phyloP scores from a whole-genome alignment of 208 protist species.

The Acanthamoeba healyi region DNA sequence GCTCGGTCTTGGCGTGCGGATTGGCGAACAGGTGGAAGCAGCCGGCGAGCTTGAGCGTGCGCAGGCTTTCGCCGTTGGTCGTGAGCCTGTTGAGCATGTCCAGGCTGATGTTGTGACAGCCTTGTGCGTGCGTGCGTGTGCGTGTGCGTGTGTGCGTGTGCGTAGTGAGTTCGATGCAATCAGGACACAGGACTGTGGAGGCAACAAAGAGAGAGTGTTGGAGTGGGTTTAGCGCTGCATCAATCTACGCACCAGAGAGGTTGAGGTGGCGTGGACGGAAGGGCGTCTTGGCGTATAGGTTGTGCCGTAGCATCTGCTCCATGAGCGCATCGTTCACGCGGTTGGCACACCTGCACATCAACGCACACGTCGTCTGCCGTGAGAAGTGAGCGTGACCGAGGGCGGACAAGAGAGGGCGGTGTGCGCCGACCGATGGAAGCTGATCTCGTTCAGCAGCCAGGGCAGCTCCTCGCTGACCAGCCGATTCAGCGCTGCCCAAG shows the following conservation, averaged over 20 bases:
- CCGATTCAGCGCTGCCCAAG: background rate
- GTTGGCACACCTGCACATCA: background rate
- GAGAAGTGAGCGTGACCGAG: background rate
- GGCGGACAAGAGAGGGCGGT: background rate
- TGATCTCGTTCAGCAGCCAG: constrained; percentile 9
- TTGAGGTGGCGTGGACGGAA: constrained; percentile 38
- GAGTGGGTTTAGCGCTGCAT: background rate
- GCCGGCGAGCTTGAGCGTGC: background rate
- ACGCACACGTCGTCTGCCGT: background rate
- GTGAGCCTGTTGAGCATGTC: constrained; percentile 21
- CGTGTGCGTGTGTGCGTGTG: no score
- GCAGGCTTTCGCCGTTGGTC: background rate
- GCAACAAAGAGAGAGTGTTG: background rate
- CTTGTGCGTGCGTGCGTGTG: background rate
- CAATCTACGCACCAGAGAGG: constrained; percentile 20
- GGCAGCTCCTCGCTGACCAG: constrained; percentile 2
- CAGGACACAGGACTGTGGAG: background rate
- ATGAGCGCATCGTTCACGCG: background rate
- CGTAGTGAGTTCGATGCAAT: background rate
- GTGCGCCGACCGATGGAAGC: background rate
- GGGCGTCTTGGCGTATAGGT: background rate
- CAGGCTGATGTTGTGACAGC: constrained; percentile 45
- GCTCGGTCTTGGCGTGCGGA: background rate
- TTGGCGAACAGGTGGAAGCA: constrained; percentile 10
- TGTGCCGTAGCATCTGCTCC: background rate